Evolutionary conservation across 1,139 yeast species (phyloP).

Genomic region (Candida labiduridarum): DNA sequence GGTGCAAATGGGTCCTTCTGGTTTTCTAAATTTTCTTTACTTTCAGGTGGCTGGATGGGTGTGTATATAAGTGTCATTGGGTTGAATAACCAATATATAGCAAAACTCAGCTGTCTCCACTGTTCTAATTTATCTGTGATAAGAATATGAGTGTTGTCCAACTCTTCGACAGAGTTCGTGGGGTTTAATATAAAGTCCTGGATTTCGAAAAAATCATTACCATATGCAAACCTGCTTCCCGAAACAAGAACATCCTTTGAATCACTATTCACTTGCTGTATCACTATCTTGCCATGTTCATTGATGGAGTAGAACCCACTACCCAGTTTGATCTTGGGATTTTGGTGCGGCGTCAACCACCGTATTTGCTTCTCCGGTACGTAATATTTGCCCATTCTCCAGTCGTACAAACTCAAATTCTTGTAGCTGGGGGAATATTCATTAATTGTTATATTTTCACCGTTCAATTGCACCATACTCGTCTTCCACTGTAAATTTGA

Average conservation of each 20-base stretch:
- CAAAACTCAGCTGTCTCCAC: conserved; percentile 47
- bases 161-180: conserved; percentile 28
- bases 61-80: conserved; percentile 22
- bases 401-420: conserved; percentile 34
- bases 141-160: conserved; percentile 34
- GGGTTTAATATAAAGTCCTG: conserved; percentile 38
- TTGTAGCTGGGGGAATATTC: conserved; percentile 27
- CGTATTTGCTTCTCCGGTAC: conserved; percentile 22
- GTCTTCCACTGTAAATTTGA: conserved; percentile 32
- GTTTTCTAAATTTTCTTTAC: conserved; percentile 8
- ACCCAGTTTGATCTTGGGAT: conserved; percentile 23
- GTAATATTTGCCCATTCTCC: conserved; percentile 27
- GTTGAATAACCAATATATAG: conserved; percentile 41
- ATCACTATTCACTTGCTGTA: conserved; percentile 26
- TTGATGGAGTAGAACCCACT: conserved; percentile 38
- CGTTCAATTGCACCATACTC: conserved; percentile 24
- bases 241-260: conserved; percentile 23
- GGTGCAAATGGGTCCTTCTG: conserved; percentile 7
- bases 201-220: conserved; percentile 36
- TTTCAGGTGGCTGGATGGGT: conserved; percentile 29
- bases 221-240: conserved; percentile 30
- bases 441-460: conserved; percentile 36
- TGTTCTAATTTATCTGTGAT: conserved; percentile 33
- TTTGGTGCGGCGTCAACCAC: conserved; percentile 38
- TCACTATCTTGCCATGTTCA: conserved; percentile 17